Conservation (phyloP, 495 filamentous ascomycete genomes). For the Pseudomonodictys pantanalensis region DNA sequence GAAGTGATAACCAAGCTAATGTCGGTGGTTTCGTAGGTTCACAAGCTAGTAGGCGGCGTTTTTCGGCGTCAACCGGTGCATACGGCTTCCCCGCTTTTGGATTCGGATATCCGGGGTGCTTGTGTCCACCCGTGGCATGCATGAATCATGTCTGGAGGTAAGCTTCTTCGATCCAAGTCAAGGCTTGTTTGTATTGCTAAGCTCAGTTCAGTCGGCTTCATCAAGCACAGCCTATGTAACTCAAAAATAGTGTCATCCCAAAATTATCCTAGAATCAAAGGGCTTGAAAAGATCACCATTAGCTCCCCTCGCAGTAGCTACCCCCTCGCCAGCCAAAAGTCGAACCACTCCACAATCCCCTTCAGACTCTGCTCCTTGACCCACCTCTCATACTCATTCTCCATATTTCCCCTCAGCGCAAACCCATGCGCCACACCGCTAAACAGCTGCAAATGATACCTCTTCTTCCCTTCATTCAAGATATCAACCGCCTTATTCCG, state of each 20-base stretch:
- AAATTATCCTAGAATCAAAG: too few relatives aligned
- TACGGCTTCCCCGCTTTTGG: neutral
- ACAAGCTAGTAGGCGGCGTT: neutral
- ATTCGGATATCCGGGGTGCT: neutral
- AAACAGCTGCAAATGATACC: conserved; percentile 32
- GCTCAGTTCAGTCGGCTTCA: too few relatives aligned
- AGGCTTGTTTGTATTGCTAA: too few relatives aligned
- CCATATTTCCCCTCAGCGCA: conserved; percentile 27
- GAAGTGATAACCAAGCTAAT: neutral
- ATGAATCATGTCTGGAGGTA: neutral
- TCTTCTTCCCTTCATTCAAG: conserved; percentile 25
- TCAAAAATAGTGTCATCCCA: too few relatives aligned
- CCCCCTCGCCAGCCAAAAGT: conserved; percentile 38
- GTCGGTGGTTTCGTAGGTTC: neutral
- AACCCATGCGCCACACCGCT: conserved; percentile 33
- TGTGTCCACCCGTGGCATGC: neutral
- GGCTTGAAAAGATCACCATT: neutral
- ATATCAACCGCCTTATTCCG: conserved; percentile 31
- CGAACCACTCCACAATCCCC: conserved; percentile 42
- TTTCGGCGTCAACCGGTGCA: neutral
- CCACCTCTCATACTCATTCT: conserved; percentile 30
- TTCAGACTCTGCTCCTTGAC: conserved; percentile 43
- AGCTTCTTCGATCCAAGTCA: too few relatives aligned
- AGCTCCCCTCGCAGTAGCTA: neutral
- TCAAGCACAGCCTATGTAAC: too few relatives aligned